Evolutionary conservation across 1,284 basidiomycete species (phyloP).

Genomic region (Ustanciosporium gigantosporum): DNA sequence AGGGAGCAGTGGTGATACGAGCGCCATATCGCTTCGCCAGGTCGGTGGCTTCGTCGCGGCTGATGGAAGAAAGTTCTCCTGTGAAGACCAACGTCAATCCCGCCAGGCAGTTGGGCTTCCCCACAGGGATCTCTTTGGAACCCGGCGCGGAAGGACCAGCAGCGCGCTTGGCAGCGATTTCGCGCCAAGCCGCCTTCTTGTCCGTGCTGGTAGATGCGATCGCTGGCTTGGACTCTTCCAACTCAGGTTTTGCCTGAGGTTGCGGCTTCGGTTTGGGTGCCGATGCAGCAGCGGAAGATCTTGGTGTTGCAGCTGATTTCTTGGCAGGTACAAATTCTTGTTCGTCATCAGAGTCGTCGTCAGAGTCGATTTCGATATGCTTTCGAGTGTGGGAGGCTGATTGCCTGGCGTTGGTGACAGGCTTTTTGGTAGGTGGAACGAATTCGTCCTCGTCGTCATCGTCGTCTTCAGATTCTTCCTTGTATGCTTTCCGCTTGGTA

Average conservation of each 20-base stretch:
- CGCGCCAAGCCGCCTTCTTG: constrained; percentile 26
- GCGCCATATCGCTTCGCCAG: constrained; percentile 88
- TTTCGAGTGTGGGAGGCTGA: constrained; percentile 1
- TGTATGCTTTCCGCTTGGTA: constrained; percentile 20
- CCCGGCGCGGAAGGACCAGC: constrained; percentile 75
- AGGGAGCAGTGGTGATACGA: constrained; percentile 76
- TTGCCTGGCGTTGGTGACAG: constrained; percentile 2
- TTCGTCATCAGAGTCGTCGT: neutral
- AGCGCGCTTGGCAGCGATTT: constrained; percentile 66
- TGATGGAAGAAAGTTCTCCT: constrained; percentile 83
- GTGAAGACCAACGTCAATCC: constrained; percentile 89
- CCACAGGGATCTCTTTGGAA: constrained; percentile 79
- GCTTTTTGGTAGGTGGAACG: constrained; percentile 40
- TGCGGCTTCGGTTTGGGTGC: constrained; percentile 16
- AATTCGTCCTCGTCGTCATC: constrained; percentile 54
- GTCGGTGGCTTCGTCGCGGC: constrained; percentile 83
- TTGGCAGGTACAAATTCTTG: neutral
- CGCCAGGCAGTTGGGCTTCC: constrained; percentile 76
- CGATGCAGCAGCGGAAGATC: neutral
- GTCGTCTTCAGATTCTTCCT: constrained; percentile 20
- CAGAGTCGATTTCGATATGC: neutral
- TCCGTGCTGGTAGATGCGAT: constrained; percentile 8
- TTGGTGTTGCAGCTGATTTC: neutral
- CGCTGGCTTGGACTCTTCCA: neutral
- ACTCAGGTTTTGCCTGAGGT: constrained; percentile 27